Conservation (phyloP, 805 yeast genomes). For the Diddensiella caesifluorescens region DNA sequence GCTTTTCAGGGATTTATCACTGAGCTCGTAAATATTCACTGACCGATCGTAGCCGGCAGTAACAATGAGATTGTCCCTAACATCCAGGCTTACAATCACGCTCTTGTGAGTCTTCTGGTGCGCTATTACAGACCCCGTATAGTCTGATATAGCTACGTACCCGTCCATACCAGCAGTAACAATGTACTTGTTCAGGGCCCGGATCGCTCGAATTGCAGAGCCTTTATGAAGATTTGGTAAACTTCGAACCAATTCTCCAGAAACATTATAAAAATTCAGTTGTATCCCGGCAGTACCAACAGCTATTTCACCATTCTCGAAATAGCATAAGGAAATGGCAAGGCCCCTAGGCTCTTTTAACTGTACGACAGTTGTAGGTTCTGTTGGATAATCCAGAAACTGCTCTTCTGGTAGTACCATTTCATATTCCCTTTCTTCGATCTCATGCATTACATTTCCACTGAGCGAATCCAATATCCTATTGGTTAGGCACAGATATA, state of each 20-base stretch:
- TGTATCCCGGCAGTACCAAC: constrained; percentile 15
- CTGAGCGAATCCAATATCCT: too few species aligned
- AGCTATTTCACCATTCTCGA: not conserved
- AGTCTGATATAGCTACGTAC: constrained; percentile 28
- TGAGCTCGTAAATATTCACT: constrained; percentile 17
- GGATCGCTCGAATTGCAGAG: constrained; percentile 13
- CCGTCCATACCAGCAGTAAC: constrained; percentile 54
- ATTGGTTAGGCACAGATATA: too few species aligned
- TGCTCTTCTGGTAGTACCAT: too few species aligned
- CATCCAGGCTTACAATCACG: constrained; percentile 34
- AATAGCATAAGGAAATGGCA: too few species aligned
- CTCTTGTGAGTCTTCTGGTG: constrained; percentile 37
- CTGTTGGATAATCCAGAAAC: too few species aligned
- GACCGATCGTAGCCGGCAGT: constrained; percentile 32
- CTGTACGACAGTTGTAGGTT: too few species aligned
- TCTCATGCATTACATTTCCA: too few species aligned
- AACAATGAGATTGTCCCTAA: constrained; percentile 36
- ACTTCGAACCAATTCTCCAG: constrained; percentile 8
- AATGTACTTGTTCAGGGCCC: constrained; percentile 27
- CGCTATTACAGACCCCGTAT: constrained; percentile 15
- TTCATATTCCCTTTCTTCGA: too few species aligned
- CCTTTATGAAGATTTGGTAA: constrained; percentile 11
- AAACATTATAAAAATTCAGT: constrained; percentile 3
- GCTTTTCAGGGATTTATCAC: constrained; percentile 1
- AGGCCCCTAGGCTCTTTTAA: too few species aligned